Conservation (phyloP, 1,284 basidiomycete genomes). For the Heliocybe sulcata region DNA sequence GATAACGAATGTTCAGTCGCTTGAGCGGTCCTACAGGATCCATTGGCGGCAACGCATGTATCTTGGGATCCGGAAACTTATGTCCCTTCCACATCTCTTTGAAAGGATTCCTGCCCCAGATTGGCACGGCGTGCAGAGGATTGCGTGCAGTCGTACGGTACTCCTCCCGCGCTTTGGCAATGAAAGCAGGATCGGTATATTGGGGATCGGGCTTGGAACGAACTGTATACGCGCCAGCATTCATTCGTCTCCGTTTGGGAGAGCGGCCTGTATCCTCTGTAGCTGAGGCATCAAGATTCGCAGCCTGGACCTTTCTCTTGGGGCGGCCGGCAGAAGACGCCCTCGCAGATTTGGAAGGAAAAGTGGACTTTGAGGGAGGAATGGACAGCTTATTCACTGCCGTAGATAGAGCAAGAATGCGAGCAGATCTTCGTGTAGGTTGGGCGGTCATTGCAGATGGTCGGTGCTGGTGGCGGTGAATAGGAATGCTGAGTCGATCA, state of each 20-base stretch:
- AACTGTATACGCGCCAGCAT: not conserved
- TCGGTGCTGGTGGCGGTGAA: too few species aligned
- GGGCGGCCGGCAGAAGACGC: too few species aligned
- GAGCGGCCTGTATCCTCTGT: not conserved
- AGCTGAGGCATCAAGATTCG: not conserved
- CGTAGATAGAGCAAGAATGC: not conserved
- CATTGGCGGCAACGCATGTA: not conserved
- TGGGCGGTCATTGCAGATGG: too few species aligned
- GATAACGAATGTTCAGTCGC: not conserved
- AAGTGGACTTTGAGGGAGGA: not conserved
- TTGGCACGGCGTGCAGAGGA: not conserved
- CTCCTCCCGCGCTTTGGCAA: not conserved
- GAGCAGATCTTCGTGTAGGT: too few species aligned
- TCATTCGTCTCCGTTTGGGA: not conserved
- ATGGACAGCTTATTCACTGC: not conserved
- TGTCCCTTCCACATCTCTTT: not conserved
- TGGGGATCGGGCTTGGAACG: not conserved
- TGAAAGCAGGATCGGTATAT: not conserved
- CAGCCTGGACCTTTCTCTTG: too few species aligned
- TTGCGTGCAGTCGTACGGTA: not conserved
- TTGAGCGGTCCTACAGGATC: not conserved
- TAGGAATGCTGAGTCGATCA: too few species aligned
- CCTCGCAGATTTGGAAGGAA: not conserved
- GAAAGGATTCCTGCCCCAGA: not conserved
- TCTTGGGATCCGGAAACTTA: not conserved